Evolutionary conservation across 1,139 yeast species (phyloP).

Genomic region (Nakaseomyces glabratus): DNA sequence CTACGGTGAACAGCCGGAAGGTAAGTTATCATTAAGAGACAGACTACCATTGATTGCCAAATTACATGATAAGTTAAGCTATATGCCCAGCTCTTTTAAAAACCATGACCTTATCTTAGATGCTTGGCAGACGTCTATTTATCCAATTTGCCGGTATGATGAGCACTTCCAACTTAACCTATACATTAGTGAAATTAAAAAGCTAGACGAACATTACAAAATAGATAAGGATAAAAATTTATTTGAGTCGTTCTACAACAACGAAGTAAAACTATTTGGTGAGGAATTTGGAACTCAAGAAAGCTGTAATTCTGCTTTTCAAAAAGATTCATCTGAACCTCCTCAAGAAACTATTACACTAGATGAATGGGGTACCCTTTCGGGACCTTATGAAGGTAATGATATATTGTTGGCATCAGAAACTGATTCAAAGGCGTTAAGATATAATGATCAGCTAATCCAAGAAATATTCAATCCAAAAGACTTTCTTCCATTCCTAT

Average conservation of each 20-base stretch:
- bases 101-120: conserved; percentile 2
- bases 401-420: too few relatives aligned
- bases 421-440: neutral
- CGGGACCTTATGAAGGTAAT: neutral
- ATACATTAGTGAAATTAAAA: neutral
- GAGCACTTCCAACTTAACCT: conserved; percentile 1
- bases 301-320: neutral
- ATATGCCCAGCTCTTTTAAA: neutral
- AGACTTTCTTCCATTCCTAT: conserved; percentile 14
- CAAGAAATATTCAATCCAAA: conserved; percentile 24
- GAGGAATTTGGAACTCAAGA: too few relatives aligned
- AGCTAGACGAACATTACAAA: neutral
- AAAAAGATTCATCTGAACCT: neutral
- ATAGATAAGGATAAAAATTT: neutral
- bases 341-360: neutral
- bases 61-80: conserved; percentile 11
- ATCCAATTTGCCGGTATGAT: conserved; percentile 4
- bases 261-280: neutral
- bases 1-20: conserved; percentile 8
- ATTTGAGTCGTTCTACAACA: conserved; percentile 3
- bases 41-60: conserved; percentile 8
- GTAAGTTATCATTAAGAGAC: neutral
- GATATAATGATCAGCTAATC: conserved; percentile 12
- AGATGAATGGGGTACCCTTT: conserved; percentile 6
- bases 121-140: conserved; percentile 3